Percentiles rank a stretch among this genome's conserved stretches.
Conservation (phyloP, 306 rosid genomes). For the Betula pendula region DNA sequence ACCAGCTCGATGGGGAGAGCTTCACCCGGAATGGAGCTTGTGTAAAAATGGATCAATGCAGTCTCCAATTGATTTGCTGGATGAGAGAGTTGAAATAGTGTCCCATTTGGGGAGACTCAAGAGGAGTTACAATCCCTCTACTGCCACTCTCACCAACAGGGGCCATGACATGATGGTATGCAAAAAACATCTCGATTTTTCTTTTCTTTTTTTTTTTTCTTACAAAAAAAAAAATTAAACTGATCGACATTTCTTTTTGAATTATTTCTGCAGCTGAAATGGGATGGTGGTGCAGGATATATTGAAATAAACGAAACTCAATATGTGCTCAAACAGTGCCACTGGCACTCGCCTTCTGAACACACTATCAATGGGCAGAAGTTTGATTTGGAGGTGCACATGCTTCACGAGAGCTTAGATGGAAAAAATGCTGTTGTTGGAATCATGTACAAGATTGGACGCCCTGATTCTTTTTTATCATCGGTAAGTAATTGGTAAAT, state of each 20-base stretch:
- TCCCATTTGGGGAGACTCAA: slow-evolving; percentile 36
- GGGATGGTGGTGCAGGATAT: slow-evolving; percentile 42
- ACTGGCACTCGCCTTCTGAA: slow-evolving; percentile 96
- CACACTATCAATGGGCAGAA: slow-evolving; percentile 53
- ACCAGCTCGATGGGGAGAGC: slow-evolving; percentile 65
- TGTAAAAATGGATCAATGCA: slow-evolving; percentile 68
- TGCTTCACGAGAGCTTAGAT: no score
- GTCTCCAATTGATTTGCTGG: slow-evolving; percentile 65
- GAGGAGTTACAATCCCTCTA: slow-evolving; percentile 43
- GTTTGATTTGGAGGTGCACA: slow-evolving; percentile 62
- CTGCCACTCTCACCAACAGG: slow-evolving; percentile 65
- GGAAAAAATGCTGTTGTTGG: slow-evolving; percentile 60
- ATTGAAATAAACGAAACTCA: slow-evolving; percentile 48
- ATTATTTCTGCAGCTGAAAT: slow-evolving; percentile 44
- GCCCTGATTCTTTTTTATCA: slow-evolving; percentile 50
- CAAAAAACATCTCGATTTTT: no score
- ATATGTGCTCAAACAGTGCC: slow-evolving; percentile 52
- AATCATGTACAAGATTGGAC: slow-evolving; percentile 49
- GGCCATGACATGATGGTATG: slow-evolving; percentile 73
- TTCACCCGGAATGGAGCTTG: slow-evolving; percentile 51
- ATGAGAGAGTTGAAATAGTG: slow-evolving; percentile 45
- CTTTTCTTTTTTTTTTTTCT: no score
- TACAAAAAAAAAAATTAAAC: no score
- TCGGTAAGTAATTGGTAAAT: slow-evolving; percentile 50
- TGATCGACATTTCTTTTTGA: no score